These are phyloP conservation scores for rapeseed (Brassica napus) DNA, from an alignment of 345 rosid species.

Conservation along the genomic window Da-Ae NC_063449.1:20800001-20800500, in stretches of 20 bases:
- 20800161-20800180: background rate
- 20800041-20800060: background rate
- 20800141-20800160: conserved; percentile 54
- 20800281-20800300: conserved; percentile 41
- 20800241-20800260: conserved; percentile 82
- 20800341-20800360: background rate
- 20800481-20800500: conserved; percentile 77
- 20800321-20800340: background rate
- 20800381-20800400: conserved; percentile 42
- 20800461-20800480: conserved; percentile 47
- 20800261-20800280: conserved; percentile 56
- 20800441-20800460: conserved; percentile 74
- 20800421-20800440: conserved; percentile 93
- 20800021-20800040: background rate
- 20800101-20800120: conserved; percentile 82
- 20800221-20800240: conserved; percentile 92
- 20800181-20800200: conserved; percentile 18
- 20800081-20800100: conserved; percentile 53
- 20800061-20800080: background rate
- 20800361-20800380: conserved; percentile 39
- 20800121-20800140: conserved; percentile 86
- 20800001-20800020: conserved; percentile 48
- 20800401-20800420: conserved; percentile 79
- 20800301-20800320: background rate
- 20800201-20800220: conserved; percentile 42